Evolutionary conservation across 768 basidiomycete species (phyloP), one percentile per base, ranked within the genome.

Genomic region (Lactarius akahatsu): DNA sequence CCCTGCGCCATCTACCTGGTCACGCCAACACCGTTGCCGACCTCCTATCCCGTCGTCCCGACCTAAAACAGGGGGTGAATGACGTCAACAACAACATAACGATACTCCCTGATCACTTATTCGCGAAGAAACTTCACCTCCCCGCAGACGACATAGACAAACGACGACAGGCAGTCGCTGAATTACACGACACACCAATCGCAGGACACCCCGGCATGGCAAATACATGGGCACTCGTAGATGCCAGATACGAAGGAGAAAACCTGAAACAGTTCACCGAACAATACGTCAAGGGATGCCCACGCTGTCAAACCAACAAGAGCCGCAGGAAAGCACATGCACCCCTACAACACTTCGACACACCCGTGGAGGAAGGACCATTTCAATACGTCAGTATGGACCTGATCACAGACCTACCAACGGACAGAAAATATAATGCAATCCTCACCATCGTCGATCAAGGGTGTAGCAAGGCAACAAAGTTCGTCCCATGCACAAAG

Each of bases 1-100:
- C 30, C 3, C 5, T 30, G 5, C 30, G 3, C 3, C 59, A 59
- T 1, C n/a, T 59, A 1, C 41, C 28, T 0, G 41, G 59, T 0
- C 0, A 16, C 0, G 0, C 4, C 0, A 59, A 59, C 13, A 59
- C 59, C 0, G 13, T 59, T 2, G 16, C 41, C 9, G 7, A 34
- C 9, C 34, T 34, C 0, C 34, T 34, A 0, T 34, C 34, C 0
- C 9, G 9, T 9, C 34, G 9, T 0, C 34, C 34, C 0, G 34
- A 34, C 7, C 34, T 9, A 1, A 34, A 34, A 1, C 7, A 30
- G 34, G 34, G 34, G 34, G 34, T 34, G 34, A 9, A 0, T 9
- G 3, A 8, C 34, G 1, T 34, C 6, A 34, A 34, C 9, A 8
- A 34, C 6, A 9, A 34, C 34, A 34, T 34, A 0, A 34, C 34